These are phyloP conservation scores for Carpediemonas membranifera DNA, from an alignment of 78 protist species.

Conservation along the genomic window DNA sequence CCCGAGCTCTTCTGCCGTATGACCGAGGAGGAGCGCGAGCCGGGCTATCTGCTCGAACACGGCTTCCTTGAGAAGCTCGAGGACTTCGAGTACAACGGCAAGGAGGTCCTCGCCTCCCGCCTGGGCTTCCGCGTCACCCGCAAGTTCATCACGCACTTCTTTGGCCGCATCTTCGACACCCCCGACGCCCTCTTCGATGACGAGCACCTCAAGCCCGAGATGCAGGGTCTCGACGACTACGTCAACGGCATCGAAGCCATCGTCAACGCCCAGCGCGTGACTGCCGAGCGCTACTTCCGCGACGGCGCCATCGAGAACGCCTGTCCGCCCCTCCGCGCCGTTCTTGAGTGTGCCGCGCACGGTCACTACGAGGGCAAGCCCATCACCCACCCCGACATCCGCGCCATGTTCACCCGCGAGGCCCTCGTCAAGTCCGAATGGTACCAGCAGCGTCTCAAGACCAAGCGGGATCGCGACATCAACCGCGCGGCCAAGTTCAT, in stretches of 20 bases:
- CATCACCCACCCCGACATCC: background rate
- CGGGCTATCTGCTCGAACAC: conserved; percentile 1
- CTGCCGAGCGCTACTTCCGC: background rate
- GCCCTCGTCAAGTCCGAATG: conserved; percentile 1
- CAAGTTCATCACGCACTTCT: conserved; percentile 5
- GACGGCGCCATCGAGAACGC: conserved; percentile 4
- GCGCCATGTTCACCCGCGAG: conserved; percentile 4
- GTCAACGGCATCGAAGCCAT: conserved; percentile 2
- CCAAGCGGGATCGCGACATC: background rate
- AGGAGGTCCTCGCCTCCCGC: background rate
- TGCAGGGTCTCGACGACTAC: background rate
- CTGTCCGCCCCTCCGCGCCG: background rate
- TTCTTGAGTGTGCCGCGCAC: background rate
- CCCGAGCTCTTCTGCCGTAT: conserved; percentile 16
- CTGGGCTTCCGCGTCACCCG: conserved; percentile 16
- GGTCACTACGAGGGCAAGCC: background rate
- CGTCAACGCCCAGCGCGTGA: background rate
- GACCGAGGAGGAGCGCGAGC: conserved; percentile 3
- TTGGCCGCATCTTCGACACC: conserved; percentile 17
- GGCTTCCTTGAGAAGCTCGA: conserved; percentile 14
- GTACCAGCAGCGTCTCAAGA: background rate
- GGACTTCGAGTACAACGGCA: conserved; percentile 4
- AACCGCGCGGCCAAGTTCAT: background rate
- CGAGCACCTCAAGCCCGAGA: background rate
- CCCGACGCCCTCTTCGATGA: conserved; percentile 6